Evolutionary conservation across 1,284 basidiomycete genomes (phyloP).

Genomic region (Coniophora puteana): DNA sequence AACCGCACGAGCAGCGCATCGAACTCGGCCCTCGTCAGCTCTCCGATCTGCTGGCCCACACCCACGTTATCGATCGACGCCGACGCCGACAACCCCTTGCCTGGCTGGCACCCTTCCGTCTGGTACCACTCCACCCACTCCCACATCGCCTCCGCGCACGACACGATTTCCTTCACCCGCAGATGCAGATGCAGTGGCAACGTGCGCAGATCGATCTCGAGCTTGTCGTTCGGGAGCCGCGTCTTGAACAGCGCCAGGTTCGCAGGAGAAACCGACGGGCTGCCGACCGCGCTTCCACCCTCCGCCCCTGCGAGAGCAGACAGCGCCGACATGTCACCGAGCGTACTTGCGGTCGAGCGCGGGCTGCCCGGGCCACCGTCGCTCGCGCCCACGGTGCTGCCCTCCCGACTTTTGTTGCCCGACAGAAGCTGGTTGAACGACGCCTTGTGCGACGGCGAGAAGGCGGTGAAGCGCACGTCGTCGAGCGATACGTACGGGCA

Average conservation of each 20-base stretch:
- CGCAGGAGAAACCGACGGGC: no score
- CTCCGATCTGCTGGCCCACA: slow-evolving; percentile 37
- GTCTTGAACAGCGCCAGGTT: not conserved
- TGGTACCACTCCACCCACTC: slow-evolving; percentile 60
- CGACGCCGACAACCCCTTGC: slow-evolving; percentile 6
- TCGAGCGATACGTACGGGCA: slow-evolving; percentile 46
- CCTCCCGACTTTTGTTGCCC: not conserved
- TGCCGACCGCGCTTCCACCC: no score
- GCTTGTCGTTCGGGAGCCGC: slow-evolving; percentile 45
- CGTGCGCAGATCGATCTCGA: slow-evolving; percentile 51
- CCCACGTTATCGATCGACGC: slow-evolving; percentile 18
- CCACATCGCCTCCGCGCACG: slow-evolving; percentile 73
- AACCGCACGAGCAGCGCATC: slow-evolving; percentile 52
- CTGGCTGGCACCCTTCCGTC: slow-evolving; percentile 13
- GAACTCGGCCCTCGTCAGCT: slow-evolving; percentile 54
- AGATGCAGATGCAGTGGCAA: slow-evolving; percentile 57
- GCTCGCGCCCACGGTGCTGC: no score
- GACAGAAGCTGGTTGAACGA: slow-evolving; percentile 3
- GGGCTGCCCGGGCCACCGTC: no score
- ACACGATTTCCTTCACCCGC: slow-evolving; percentile 56
- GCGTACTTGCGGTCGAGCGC: no score
- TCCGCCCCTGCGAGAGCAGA: no score
- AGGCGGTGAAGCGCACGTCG: slow-evolving; percentile 35
- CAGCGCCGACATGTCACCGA: no score
- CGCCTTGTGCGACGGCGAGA: slow-evolving; percentile 19